Evolutionary conservation across 495 filamentous ascomycete genomes (phyloP).

Genomic region (Cryomyces minteri): DNA sequence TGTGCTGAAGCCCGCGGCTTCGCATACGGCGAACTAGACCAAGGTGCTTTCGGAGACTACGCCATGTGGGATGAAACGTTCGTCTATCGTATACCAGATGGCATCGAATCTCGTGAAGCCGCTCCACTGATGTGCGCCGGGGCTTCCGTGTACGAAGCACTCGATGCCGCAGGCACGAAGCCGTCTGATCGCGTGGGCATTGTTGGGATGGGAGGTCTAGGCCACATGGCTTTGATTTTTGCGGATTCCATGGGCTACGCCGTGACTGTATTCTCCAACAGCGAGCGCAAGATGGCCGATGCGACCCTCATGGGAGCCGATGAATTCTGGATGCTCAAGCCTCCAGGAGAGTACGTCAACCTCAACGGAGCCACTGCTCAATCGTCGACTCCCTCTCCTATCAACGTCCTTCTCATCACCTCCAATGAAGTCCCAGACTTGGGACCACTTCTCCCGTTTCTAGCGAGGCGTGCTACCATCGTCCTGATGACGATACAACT

Average conservation of each 20-base stretch:
- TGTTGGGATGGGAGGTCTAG: constrained; percentile 42
- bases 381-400: constrained; percentile 18
- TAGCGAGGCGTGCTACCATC: constrained; percentile 28
- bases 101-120: constrained; percentile 27
- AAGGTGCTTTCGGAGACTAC: constrained; percentile 34
- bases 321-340: constrained; percentile 23
- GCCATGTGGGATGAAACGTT: constrained; percentile 29
- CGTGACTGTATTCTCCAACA: constrained; percentile 34
- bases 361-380: constrained; percentile 26
- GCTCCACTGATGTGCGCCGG: constrained; percentile 41
- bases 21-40: constrained; percentile 24
- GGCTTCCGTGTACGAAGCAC: constrained; percentile 33
- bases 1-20: constrained; percentile 9
- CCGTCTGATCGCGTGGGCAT: constrained; percentile 37
- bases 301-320: constrained; percentile 33
- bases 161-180: constrained; percentile 20
- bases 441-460: constrained; percentile 20
- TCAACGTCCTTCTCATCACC: constrained; percentile 17
- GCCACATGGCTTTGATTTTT: constrained; percentile 41
- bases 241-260: constrained; percentile 38
- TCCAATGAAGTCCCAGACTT: constrained; percentile 17
- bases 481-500: constrained; percentile 28
- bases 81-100: constrained; percentile 30
- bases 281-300: constrained; percentile 33
- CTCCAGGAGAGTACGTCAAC: constrained; percentile 6